Percentiles rank a stretch among this genome's conserved stretches.
Conservation (phyloP, 208 protist genomes). For the Blechomonas ayalai region DNA sequence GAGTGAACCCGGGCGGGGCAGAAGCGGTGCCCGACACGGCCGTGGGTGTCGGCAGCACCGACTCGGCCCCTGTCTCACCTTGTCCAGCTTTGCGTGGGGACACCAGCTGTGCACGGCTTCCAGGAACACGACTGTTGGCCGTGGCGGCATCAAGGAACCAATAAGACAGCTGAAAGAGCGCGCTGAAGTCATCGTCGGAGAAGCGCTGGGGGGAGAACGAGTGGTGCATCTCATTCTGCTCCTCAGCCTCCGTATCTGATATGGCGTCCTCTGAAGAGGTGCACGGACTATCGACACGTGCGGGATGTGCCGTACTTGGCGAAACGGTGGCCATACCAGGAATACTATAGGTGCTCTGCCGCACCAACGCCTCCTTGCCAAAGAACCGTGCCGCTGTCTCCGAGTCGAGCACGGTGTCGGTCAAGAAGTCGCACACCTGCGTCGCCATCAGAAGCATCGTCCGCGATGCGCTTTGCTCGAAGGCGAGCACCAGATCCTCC, state of each 20-base stretch:
- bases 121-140: slow-evolving; percentile 54
- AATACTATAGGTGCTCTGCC: slow-evolving; percentile 38
- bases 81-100: not conserved
- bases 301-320: not conserved
- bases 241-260: not conserved
- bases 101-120: slow-evolving; percentile 15
- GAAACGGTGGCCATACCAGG: slow-evolving; percentile 20
- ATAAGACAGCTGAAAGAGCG: slow-evolving; percentile 60
- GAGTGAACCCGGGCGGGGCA: not conserved
- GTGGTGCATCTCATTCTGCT: slow-evolving; percentile 11
- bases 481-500: slow-evolving; percentile 70
- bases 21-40: no score
- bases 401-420: slow-evolving; percentile 62
- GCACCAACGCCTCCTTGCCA: slow-evolving; percentile 41
- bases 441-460: slow-evolving; percentile 62
- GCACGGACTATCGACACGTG: not conserved
- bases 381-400: slow-evolving; percentile 64
- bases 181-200: slow-evolving; percentile 55
- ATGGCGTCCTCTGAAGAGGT: not conserved
- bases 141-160: slow-evolving; percentile 81
- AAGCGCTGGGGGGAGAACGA: slow-evolving; percentile 36
- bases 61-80: not conserved
- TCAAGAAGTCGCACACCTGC: slow-evolving; percentile 60
- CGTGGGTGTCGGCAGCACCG: not conserved
- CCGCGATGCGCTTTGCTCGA: slow-evolving; percentile 59